Base-by-base conservation (phyloP, 148 eudicot genomes). In the Silene conica region DNA sequence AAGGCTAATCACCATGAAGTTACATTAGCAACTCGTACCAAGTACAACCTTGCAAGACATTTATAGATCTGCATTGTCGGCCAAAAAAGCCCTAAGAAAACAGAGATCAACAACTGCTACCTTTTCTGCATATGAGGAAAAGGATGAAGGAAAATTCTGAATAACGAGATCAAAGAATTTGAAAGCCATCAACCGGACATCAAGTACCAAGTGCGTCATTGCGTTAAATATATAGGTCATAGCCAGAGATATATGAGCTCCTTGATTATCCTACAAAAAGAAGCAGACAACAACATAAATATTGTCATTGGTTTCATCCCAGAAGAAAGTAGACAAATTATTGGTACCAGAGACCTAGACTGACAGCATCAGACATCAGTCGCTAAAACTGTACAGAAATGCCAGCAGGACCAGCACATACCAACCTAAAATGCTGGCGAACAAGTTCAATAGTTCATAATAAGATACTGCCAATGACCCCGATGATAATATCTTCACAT, bases 151-250 rank as follows among this genome's bases (percentile, higher is more conserved):
- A 81, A 80, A 85, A 66, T 80, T 71, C 76, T 88, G 88, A 80
- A 95, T 80, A 75, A 92, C 82, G 70, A 95, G 93, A 73, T 92
- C 96, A 67, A 90, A 77, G 84, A 89, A 88, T 73, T 89, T 90
- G 87, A 91, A 92, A 77, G 97, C 94, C 92, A 88, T 88, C 86
- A 95, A 84, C 61, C 97, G 96, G 45, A 92, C 90, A 81, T 95
- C 97, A 69, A 87, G 75, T 23, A 87, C 73, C 81, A 95, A 84
- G 85, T 92, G 88, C 28, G 98, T 92, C 97, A 95, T 95, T 59
- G 93, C 96, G 81, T 84, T 89, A 61, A 95, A 92, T 67, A 90
- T 82, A 77, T 95, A 95, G 70, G 91, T 86, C 96, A 90, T 88
- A 81, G 87, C 80, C 83, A 95, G 74, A 25, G 96, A 89, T 77